Conservation (phyloP, 2,329 filamentous ascomycete genomes). For the Chrysoporthe cubensis region DNA sequence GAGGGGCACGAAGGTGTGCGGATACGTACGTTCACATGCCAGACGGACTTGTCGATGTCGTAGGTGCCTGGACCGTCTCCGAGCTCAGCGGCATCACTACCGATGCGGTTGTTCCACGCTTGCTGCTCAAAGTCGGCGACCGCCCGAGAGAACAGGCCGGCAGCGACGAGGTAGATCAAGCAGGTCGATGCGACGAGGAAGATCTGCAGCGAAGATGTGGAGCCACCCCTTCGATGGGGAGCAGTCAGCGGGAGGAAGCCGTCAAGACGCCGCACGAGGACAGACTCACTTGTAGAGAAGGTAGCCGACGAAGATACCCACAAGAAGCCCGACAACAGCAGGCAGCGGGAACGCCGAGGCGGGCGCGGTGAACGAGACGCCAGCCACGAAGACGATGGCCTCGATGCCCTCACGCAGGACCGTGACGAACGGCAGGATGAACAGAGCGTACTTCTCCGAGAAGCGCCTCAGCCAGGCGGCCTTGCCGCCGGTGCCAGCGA, state of each 20-base stretch:
- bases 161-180: constrained; percentile 81
- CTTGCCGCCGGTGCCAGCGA: constrained; percentile 43
- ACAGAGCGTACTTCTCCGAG: constrained; percentile 76
- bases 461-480: constrained; percentile 44
- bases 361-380: constrained; percentile 70
- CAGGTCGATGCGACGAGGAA: constrained; percentile 85
- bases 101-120: constrained; percentile 57
- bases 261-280: neutral
- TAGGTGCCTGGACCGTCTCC: constrained; percentile 69
- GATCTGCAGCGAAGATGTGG: constrained; percentile 67
- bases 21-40: constrained; percentile 66
- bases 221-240: constrained; percentile 55
- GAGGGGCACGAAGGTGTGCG: constrained; percentile 14
- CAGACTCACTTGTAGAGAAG: constrained; percentile 70
- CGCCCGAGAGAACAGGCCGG: constrained; percentile 77
- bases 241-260: no score
- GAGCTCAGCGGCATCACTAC: constrained; percentile 61
- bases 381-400: constrained; percentile 78
- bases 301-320: constrained; percentile 66
- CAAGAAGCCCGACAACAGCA: constrained; percentile 67
- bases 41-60: constrained; percentile 67
- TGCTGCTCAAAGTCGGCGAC: constrained; percentile 77
- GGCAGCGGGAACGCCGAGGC: constrained; percentile 72
- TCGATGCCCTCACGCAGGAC: constrained; percentile 78
- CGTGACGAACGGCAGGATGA: constrained; percentile 77